Evolutionary conservation across 1,284 basidiomycete species (phyloP).

Genomic region (Leucoagaricus sp.): DNA sequence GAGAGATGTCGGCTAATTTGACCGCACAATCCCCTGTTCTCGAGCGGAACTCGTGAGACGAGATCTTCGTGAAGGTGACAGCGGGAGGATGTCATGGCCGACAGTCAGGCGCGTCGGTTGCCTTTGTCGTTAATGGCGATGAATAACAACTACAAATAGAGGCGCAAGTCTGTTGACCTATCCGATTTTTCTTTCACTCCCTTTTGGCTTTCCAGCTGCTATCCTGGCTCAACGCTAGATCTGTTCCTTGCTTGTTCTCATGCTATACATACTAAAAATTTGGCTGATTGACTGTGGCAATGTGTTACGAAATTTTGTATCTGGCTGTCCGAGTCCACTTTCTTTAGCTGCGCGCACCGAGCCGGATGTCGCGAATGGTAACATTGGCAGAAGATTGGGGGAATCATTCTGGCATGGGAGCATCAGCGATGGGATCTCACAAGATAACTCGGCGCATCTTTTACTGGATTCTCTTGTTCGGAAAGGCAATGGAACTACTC

Average conservation of each 20-base stretch:
- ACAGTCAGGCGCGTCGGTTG: conserved; percentile 2
- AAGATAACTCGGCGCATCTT: background rate
- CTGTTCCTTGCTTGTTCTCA: background rate
- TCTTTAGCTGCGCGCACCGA: background rate
- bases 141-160: conserved; percentile 2
- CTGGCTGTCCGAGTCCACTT: background rate
- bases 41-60: background rate
- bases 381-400: conserved; percentile 8
- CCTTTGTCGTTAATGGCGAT: background rate
- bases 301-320: background rate
- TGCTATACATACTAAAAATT: background rate
- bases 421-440: conserved; percentile 5
- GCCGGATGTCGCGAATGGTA: conserved; percentile 1
- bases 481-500: conserved; percentile 4
- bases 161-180: background rate
- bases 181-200: too few species aligned
- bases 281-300: background rate
- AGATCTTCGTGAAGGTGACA: background rate
- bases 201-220: background rate
- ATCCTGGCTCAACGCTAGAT: background rate
- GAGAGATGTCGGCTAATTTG: background rate
- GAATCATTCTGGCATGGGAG: background rate
- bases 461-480: background rate
- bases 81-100: background rate
- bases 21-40: background rate